Evolutionary conservation across 106 monocot genomes (phyloP).

Genomic region (Platanthera guangdongensis): DNA sequence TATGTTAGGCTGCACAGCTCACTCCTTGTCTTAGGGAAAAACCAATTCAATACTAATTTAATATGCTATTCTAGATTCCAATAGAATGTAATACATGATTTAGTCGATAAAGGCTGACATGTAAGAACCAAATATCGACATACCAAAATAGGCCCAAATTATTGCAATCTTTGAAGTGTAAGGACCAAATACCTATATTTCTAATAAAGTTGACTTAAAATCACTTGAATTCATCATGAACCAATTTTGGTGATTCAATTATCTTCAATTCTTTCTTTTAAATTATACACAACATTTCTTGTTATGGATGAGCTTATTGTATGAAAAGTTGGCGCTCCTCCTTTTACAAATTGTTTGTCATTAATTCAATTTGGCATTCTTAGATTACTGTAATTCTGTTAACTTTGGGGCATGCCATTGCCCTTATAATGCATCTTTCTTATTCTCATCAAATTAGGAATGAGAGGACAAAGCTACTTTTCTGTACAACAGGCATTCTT

Average conservation of each 20-base stretch:
- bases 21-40: no score
- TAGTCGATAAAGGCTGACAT: background rate
- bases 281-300: background rate
- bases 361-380: background rate
- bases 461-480: slow-evolving; percentile 88
- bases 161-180: background rate
- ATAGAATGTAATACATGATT: no score
- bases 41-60: no score
- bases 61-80: no score
- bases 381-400: background rate
- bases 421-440: background rate
- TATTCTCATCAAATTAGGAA: slow-evolving; percentile 38
- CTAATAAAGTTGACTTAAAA: background rate
- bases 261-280: background rate
- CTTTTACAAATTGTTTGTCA: background rate
- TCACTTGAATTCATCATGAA: background rate
- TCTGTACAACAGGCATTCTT: slow-evolving; percentile 97
- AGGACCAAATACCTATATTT: background rate
- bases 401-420: background rate
- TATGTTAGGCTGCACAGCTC: no score
- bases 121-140: background rate
- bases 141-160: background rate
- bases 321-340: background rate
- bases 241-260: background rate
- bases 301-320: background rate